Evolutionary conservation across 2,329 filamentous ascomycete genomes (phyloP).

Genomic region (Incumbomyces delicatus): DNA sequence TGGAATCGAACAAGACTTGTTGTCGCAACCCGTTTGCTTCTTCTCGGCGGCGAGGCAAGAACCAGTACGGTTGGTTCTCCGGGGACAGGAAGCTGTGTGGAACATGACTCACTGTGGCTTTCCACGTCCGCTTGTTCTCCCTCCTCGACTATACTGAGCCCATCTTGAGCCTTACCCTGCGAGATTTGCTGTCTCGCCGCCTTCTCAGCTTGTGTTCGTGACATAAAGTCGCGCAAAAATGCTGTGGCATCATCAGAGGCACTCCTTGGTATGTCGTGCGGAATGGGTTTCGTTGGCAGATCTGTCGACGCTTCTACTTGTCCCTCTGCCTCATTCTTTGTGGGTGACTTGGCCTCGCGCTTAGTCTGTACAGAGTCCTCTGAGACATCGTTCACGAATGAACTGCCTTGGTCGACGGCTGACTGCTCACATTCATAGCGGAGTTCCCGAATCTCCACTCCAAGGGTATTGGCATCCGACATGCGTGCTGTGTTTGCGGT

Average conservation of each 20-base stretch:
- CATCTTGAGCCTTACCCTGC: background rate
- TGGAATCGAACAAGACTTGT: constrained; percentile 21
- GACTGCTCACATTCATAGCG: too few relatives aligned
- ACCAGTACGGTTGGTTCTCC: background rate
- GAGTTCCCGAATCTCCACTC: too few relatives aligned
- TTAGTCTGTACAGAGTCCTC: too few relatives aligned
- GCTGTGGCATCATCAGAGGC: constrained; percentile 18
- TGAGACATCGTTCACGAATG: too few relatives aligned
- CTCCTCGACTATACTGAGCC: too few relatives aligned
- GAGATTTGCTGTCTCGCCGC: background rate
- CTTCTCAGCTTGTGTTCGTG: constrained; percentile 12
- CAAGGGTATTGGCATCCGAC: too few relatives aligned
- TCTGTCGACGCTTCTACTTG: background rate
- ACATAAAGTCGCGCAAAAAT: constrained; percentile 19
- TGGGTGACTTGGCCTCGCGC: too few relatives aligned
- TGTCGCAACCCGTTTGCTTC: constrained; percentile 27
- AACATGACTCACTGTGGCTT: too few relatives aligned
- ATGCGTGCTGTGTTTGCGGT: too few relatives aligned
- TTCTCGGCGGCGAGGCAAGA: constrained; percentile 21
- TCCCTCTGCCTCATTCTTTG: background rate
- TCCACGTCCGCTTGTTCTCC: too few relatives aligned
- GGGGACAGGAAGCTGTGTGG: background rate
- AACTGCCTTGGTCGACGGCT: too few relatives aligned
- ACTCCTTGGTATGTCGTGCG: background rate
- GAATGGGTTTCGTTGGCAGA: background rate